Percentiles rank a stretch among this genome's conserved stretches.
Conservation (phyloP, 139 green algal species). For the Micractinium sp. region DNA sequence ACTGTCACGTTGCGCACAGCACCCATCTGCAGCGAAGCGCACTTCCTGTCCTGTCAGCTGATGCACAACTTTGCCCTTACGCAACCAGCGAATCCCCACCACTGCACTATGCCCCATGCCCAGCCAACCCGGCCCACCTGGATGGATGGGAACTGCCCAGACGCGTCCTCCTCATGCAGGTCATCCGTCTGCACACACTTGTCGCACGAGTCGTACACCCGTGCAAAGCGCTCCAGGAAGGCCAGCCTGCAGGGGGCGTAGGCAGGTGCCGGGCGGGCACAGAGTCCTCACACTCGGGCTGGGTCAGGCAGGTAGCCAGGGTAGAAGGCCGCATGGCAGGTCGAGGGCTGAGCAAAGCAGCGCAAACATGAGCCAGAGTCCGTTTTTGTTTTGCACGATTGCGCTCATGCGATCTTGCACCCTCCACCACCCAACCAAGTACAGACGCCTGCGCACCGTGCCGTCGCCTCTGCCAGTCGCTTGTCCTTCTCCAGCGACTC, state of each 20-base stretch:
- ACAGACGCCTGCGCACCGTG: not conserved
- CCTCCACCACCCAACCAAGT: too few relatives aligned
- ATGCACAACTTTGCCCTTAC: too few relatives aligned
- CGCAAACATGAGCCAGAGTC: too few relatives aligned
- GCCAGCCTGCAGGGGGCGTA: not conserved
- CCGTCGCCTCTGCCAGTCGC: constrained; percentile 1
- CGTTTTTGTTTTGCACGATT: too few relatives aligned
- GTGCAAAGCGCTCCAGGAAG: constrained; percentile 33
- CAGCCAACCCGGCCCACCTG: not conserved
- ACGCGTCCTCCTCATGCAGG: not conserved
- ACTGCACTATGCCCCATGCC: too few relatives aligned
- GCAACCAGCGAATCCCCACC: too few relatives aligned
- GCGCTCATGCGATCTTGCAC: too few relatives aligned
- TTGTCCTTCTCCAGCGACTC: constrained; percentile 24
- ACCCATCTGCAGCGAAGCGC: not conserved
- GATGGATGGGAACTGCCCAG: constrained; percentile 20
- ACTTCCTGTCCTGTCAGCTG: too few relatives aligned
- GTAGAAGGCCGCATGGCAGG: not conserved
- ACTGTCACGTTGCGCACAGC: not conserved
- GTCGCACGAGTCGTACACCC: constrained; percentile 17
- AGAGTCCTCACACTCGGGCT: too few relatives aligned
- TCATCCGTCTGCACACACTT: constrained; percentile 24
- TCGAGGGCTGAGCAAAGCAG: too few relatives aligned
- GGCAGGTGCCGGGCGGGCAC: not conserved
- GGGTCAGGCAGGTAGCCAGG: not conserved